phyloP scores from a whole-genome alignment of 1,284 basidiomycete genomes.

The Cryptococcus jaspeensis region DNA sequence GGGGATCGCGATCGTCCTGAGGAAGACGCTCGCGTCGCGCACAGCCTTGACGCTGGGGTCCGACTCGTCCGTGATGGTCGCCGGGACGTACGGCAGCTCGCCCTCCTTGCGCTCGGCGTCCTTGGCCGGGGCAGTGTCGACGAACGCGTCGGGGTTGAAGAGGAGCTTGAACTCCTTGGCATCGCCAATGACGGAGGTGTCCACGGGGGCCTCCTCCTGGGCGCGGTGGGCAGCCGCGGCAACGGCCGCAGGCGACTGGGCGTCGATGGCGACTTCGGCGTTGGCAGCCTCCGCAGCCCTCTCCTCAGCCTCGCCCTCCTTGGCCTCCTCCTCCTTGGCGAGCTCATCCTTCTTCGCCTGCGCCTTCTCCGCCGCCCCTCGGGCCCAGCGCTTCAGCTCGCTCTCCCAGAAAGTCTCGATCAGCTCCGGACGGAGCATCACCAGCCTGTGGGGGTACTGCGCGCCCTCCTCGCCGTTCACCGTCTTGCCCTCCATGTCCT shows the following conservation, averaged over 20 bases:
- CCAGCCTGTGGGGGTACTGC: constrained; percentile 57
- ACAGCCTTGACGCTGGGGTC: constrained; percentile 57
- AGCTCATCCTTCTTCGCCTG: constrained; percentile 16
- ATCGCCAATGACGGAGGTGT: constrained; percentile 22
- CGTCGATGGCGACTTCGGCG: constrained; percentile 48
- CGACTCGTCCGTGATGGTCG: constrained; percentile 52
- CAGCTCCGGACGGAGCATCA: constrained; percentile 60
- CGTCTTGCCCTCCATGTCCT: constrained; percentile 49
- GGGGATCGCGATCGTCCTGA: constrained; percentile 55
- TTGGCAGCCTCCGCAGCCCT: constrained; percentile 48
- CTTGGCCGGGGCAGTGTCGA: constrained; percentile 49
- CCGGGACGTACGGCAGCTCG: constrained; percentile 22
- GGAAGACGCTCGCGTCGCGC: constrained; percentile 55
- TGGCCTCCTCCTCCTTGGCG: constrained; percentile 21
- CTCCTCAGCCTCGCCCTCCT: constrained; percentile 46
- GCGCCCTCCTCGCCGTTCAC: constrained; percentile 24
- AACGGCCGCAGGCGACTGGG: constrained; percentile 24
- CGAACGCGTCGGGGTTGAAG: constrained; percentile 62
- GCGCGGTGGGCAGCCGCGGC: constrained; percentile 31
- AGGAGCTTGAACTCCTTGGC: constrained; percentile 55
- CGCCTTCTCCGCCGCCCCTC: constrained; percentile 47
- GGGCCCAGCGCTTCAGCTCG: constrained; percentile 57
- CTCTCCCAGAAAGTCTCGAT: constrained; percentile 57
- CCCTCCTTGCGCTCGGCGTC: constrained; percentile 17
- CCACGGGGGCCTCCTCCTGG: constrained; percentile 29